phyloP scores from a whole-genome alignment of 1,139 yeast species.

The Yamadazyma kanchanaburiensis region DNA sequence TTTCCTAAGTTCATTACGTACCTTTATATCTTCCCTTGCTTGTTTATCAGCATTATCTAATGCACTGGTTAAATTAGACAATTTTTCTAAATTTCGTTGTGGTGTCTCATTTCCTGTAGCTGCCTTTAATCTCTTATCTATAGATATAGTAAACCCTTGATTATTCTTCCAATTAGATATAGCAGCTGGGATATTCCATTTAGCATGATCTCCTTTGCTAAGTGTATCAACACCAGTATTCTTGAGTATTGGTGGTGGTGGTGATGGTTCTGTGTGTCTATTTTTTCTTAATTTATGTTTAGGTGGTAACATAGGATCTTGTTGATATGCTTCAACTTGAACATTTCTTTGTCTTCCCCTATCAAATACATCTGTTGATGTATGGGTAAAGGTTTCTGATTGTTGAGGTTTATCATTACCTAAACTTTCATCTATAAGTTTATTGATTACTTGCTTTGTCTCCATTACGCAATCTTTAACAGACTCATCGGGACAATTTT shows the following conservation, averaged over 20 bases:
- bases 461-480: constrained; percentile 24
- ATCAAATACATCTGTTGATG: constrained; percentile 14
- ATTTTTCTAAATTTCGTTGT: constrained; percentile 54
- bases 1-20: constrained; percentile 55
- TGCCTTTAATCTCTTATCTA: constrained; percentile 72
- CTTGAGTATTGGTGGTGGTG: constrained; percentile 54
- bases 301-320: constrained; percentile 88
- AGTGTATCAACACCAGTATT: constrained; percentile 30
- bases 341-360: constrained; percentile 22
- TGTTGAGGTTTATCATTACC: constrained; percentile 15
- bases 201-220: constrained; percentile 73
- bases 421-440: constrained; percentile 17
- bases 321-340: constrained; percentile 37
- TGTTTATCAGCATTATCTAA: constrained; percentile 69
- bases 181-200: constrained; percentile 90
- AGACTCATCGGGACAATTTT: constrained; percentile 28
- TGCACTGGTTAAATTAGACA: constrained; percentile 66
- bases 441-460: constrained; percentile 24
- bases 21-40: constrained; percentile 68
- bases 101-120: constrained; percentile 29
- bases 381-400: constrained; percentile 20
- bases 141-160: constrained; percentile 79
- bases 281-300: constrained; percentile 73
- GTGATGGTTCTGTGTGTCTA: constrained; percentile 60
- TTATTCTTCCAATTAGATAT: constrained; percentile 96